phyloP scores from a whole-genome alignment of 2,329 filamentous ascomycete species.

The Colletotrichum falcatum region DNA sequence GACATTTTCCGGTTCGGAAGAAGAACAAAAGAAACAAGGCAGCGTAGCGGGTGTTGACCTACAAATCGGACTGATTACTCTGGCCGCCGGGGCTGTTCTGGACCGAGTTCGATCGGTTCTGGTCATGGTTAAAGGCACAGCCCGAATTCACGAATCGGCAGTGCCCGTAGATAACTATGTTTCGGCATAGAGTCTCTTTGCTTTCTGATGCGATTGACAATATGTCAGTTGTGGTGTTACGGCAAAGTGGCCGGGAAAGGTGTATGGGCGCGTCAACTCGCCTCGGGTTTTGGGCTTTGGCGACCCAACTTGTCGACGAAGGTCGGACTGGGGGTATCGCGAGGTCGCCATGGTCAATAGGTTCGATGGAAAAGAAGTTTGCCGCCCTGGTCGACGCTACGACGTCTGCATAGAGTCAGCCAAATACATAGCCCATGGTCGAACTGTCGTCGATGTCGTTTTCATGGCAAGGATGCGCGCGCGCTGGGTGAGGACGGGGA shows the following conservation, averaged over 20 bases:
- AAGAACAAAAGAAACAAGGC: neutral
- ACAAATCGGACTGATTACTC: constrained; percentile 61
- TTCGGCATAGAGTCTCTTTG: constrained; percentile 92
- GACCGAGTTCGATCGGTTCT: constrained; percentile 64
- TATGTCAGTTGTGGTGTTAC: constrained; percentile 40
- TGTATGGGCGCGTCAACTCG: constrained; percentile 48
- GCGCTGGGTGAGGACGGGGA: constrained; percentile 27
- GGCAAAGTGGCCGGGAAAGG: constrained; percentile 36
- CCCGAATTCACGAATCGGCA: constrained; percentile 93
- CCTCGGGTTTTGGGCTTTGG: constrained; percentile 68
- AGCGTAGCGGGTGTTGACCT: constrained; percentile 48
- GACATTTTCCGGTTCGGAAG: neutral
- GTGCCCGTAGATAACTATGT: constrained; percentile 92
- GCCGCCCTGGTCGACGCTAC: constrained; percentile 56
- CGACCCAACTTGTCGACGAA: constrained; percentile 66
- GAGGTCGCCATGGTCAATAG: constrained; percentile 59
- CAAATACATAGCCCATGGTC: constrained; percentile 37
- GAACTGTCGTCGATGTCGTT: constrained; percentile 23
- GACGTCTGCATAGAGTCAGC: constrained; percentile 51
- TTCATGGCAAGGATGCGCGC: constrained; percentile 32
- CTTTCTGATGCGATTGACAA: constrained; percentile 65
- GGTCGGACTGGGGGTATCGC: constrained; percentile 59
- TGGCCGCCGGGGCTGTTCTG: constrained; percentile 37
- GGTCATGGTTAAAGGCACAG: constrained; percentile 91
- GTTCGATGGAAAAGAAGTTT: constrained; percentile 43